A percentile compares a stretch with the other conserved stretches of the same genome.
Evolutionary conservation across 1,284 basidiomycete genomes (phyloP).

Genomic region (Naganishia cerealis): DNA sequence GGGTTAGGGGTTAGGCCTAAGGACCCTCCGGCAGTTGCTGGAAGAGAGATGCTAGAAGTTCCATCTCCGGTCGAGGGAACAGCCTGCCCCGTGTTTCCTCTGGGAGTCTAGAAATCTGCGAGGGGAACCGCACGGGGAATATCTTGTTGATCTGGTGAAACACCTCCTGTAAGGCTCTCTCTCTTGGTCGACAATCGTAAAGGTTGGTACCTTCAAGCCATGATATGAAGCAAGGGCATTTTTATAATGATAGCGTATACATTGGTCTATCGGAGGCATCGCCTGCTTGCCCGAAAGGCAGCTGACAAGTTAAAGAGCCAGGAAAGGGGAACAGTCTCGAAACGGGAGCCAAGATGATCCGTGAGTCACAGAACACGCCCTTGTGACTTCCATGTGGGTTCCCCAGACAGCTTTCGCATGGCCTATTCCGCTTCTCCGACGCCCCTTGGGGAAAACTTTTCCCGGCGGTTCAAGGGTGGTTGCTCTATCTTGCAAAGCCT

Average conservation of each 20-base stretch:
- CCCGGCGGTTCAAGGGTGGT: neutral
- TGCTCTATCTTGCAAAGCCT: neutral
- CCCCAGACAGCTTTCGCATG: neutral
- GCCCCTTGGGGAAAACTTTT: neutral
- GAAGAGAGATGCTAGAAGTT: neutral
- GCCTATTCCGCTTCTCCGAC: neutral
- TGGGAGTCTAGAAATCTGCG: neutral
- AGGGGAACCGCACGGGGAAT: neutral
- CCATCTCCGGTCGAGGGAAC: neutral
- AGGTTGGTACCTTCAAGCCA: too few species aligned
- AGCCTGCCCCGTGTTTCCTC: neutral
- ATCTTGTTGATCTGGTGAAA: neutral
- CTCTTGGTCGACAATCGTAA: too few species aligned
- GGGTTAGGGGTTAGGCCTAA: too few species aligned
- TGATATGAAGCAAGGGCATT: too few species aligned
- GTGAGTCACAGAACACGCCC: neutral
- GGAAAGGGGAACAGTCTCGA: neutral
- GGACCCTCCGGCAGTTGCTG: neutral
- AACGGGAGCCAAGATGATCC: neutral
- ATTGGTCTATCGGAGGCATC: too few species aligned
- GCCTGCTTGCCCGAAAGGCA: too few species aligned
- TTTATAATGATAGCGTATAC: too few species aligned
- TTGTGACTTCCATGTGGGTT: constrained; percentile 1
- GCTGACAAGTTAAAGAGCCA: too few species aligned
- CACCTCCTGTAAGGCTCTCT: neutral